Percentiles rank a stretch among this genome's conserved stretches.
These are phyloP conservation scores for Tuber umbilicatum DNA, from an alignment of 495 filamentous ascomycete species.

Conservation along the genomic window DNA sequence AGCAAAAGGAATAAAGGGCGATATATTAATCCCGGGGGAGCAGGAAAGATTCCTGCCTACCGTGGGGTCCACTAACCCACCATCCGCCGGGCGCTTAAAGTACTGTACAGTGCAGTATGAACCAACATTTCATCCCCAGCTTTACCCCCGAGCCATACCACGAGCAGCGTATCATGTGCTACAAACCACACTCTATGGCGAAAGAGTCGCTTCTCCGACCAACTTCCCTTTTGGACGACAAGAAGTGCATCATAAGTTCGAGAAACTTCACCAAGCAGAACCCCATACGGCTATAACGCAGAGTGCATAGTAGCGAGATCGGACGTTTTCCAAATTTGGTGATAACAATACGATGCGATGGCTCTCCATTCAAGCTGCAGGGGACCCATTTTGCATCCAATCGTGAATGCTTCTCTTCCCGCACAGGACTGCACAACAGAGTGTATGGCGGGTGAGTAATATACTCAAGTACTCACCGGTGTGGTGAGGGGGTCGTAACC, in stretches of 20 bases:
- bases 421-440: not conserved
- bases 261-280: not conserved
- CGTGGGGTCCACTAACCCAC: not conserved
- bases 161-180: not conserved
- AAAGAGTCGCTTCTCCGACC: not conserved
- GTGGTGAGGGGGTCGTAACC: not conserved
- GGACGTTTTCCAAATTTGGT: not conserved
- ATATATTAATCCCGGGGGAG: not conserved
- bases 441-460: not conserved
- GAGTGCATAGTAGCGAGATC: not conserved
- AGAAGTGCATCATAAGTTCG: not conserved
- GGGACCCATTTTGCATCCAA: not conserved
- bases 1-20: constrained; percentile 12
- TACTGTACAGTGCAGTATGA: not conserved
- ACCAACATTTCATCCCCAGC: not conserved
- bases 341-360: not conserved
- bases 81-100: not conserved
- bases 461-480: no score
- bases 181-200: not conserved
- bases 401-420: not conserved
- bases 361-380: not conserved
- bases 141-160: not conserved
- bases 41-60: not conserved
- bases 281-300: not conserved
- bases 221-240: not conserved